These are phyloP conservation scores for Diaporthe vaccinii DNA, from an alignment of 2,329 filamentous ascomycete species.

Conservation along the genomic window DNA sequence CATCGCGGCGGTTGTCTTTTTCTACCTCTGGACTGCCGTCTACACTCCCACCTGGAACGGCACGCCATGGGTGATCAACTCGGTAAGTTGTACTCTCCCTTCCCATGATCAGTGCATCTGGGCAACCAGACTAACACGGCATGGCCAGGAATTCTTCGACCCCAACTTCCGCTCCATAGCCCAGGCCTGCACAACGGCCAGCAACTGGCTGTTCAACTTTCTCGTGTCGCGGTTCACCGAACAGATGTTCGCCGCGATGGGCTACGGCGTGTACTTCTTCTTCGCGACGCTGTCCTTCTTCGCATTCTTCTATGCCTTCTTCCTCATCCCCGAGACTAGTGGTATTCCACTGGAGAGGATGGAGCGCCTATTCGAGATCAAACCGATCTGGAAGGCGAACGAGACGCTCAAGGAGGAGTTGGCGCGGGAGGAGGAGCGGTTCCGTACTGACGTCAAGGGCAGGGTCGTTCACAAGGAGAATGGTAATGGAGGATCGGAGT, in stretches of 20 bases:
- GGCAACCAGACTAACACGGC: background rate
- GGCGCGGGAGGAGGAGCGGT: constrained; percentile 50
- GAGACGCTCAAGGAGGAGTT: constrained; percentile 59
- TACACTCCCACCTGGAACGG: constrained; percentile 82
- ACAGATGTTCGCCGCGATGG: constrained; percentile 71
- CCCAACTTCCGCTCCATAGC: constrained; percentile 77
- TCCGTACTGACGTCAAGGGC: constrained; percentile 37
- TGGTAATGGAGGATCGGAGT: constrained; percentile 5
- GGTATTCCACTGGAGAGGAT: constrained; percentile 74
- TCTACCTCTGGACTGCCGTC: constrained; percentile 80
- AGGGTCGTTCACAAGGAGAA: background rate
- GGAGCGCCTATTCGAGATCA: constrained; percentile 70
- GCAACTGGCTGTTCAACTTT: constrained; percentile 82
- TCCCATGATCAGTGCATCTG: too few relatives aligned
- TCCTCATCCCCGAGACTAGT: constrained; percentile 76
- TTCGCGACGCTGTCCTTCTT: constrained; percentile 74
- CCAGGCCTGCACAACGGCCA: constrained; percentile 78
- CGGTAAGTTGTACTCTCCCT: constrained; percentile 50
- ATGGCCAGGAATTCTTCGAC: constrained; percentile 73
- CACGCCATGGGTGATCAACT: constrained; percentile 82
- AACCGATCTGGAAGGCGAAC: constrained; percentile 61
- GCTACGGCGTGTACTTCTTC: constrained; percentile 77
- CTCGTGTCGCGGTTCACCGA: constrained; percentile 76
- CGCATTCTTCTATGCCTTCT: constrained; percentile 71
- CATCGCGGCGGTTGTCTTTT: constrained; percentile 76